Conservation (phyloP, 495 filamentous ascomycete genomes). For the Penicillium malachiteum region DNA sequence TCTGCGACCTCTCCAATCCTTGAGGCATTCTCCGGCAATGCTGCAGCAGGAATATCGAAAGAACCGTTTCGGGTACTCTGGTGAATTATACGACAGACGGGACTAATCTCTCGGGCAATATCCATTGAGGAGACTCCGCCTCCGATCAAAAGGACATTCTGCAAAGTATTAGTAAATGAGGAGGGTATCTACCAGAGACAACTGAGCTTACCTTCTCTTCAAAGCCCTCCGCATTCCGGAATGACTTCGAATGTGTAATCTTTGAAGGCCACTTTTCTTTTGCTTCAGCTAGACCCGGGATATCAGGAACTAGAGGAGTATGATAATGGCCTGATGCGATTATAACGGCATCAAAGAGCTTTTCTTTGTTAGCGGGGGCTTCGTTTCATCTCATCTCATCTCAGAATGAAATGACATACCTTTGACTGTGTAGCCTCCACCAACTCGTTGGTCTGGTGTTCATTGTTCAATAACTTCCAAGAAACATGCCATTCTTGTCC, state of each 20-base stretch:
- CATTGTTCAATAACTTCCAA: slow-evolving; percentile 30
- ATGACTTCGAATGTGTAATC: slow-evolving; percentile 61
- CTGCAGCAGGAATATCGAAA: slow-evolving; percentile 51
- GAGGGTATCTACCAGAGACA: not conserved
- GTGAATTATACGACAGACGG: slow-evolving; percentile 50
- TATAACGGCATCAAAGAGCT: slow-evolving; percentile 56
- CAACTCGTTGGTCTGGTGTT: slow-evolving; percentile 29
- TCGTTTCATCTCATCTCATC: too few relatives aligned
- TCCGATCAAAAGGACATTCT: slow-evolving; percentile 61
- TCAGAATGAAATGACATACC: slow-evolving; percentile 6
- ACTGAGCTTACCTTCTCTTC: slow-evolving; percentile 33
- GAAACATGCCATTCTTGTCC: slow-evolving; percentile 50
- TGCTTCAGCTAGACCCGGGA: slow-evolving; percentile 51
- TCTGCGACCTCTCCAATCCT: slow-evolving; percentile 51
- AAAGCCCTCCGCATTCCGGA: slow-evolving; percentile 50
- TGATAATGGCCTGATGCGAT: slow-evolving; percentile 62
- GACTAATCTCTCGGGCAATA: slow-evolving; percentile 56
- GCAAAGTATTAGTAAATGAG: not conserved
- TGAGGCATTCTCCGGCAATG: slow-evolving; percentile 47
- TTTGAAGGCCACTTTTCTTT: slow-evolving; percentile 50
- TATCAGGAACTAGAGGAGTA: slow-evolving; percentile 54
- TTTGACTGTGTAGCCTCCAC: slow-evolving; percentile 24
- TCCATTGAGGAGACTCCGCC: slow-evolving; percentile 61
- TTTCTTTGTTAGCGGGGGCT: slow-evolving; percentile 2
- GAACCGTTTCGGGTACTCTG: slow-evolving; percentile 58